phyloP scores from a whole-genome alignment of 257 asterid genomes.

The Capsicum chinense region DNA sequence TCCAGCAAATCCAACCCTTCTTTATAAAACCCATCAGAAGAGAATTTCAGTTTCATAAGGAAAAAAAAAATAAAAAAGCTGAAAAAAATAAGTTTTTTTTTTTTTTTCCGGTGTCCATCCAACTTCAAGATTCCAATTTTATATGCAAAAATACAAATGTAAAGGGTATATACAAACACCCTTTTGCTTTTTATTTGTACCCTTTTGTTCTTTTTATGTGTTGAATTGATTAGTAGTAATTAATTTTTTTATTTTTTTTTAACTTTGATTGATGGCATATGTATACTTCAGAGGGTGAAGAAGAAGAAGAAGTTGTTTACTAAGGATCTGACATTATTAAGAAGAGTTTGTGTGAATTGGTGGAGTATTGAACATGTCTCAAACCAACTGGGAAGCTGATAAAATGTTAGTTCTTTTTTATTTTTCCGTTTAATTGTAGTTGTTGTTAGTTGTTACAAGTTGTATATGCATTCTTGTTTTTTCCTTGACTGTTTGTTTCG shows the following conservation, averaged over 20 bases:
- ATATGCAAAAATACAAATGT: background rate
- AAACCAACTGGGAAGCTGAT: slow-evolving; percentile 99
- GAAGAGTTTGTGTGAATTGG: slow-evolving; percentile 35
- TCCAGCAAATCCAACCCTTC: slow-evolving; percentile 38
- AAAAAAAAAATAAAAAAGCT: slow-evolving; percentile 18
- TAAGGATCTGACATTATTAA: slow-evolving; percentile 49
- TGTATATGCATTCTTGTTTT: slow-evolving; percentile 5
- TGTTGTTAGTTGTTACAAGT: background rate
- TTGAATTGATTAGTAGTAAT: slow-evolving; percentile 14
- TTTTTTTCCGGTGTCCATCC: slow-evolving; percentile 10
- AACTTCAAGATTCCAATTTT: slow-evolving; percentile 9
- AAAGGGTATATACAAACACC: slow-evolving; percentile 13
- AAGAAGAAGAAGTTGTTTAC: slow-evolving; percentile 28
- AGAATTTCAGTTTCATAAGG: slow-evolving; percentile 48
- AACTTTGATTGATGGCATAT: slow-evolving; percentile 30
- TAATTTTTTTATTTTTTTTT: background rate
- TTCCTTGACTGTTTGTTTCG: background rate
- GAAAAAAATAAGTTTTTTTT: background rate
- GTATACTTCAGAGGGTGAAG: slow-evolving; percentile 36
- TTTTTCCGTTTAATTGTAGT: background rate
- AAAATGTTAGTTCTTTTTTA: slow-evolving; percentile 64
- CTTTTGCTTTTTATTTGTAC: slow-evolving; percentile 2
- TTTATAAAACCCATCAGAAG: slow-evolving; percentile 25
- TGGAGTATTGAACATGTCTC: slow-evolving; percentile 66
- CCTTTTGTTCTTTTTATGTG: background rate